These are phyloP conservation scores for Luffa aegyptiaca DNA, from an alignment of 306 rosid species.

Conservation along the genomic window DNA sequence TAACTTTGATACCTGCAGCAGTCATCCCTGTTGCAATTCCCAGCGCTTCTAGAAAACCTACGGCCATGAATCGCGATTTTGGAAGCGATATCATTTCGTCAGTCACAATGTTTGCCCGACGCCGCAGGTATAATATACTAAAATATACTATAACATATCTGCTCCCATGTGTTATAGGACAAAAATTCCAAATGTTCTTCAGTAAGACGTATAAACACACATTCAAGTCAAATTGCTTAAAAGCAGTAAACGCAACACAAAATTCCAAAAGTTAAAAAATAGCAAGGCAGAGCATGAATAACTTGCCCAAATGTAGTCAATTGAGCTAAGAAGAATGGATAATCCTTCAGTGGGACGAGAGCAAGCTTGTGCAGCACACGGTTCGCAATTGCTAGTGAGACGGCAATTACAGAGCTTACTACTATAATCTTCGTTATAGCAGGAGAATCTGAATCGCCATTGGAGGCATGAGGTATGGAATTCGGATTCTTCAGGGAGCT, in stretches of 20 bases:
- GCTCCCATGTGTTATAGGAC: background rate
- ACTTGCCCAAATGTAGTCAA: slow-evolving; percentile 64
- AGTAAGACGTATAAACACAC: background rate
- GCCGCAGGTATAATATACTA: slow-evolving; percentile 41
- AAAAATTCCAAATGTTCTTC: background rate
- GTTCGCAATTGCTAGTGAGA: slow-evolving; percentile 50
- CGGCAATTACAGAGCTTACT: slow-evolving; percentile 29
- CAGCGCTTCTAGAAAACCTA: slow-evolving; percentile 78
- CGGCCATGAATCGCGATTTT: slow-evolving; percentile 44
- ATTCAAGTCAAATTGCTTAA: background rate
- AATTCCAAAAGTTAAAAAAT: background rate
- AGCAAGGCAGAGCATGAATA: background rate
- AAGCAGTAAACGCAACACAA: background rate
- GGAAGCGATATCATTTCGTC: slow-evolving; percentile 73
- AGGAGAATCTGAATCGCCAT: slow-evolving; percentile 16
- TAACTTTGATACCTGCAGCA: slow-evolving; percentile 53
- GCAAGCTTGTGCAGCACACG: slow-evolving; percentile 89
- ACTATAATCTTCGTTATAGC: slow-evolving; percentile 20
- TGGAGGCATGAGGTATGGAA: slow-evolving; percentile 33
- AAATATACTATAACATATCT: slow-evolving; percentile 70
- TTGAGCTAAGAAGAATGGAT: slow-evolving; percentile 86
- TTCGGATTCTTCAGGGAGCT: background rate
- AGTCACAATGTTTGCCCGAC: slow-evolving; percentile 62
- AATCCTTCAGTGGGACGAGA: slow-evolving; percentile 65
- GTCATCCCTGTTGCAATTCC: slow-evolving; percentile 75